These are phyloP conservation scores for Falciphora oryzae DNA, from an alignment of 2,329 filamentous ascomycete species.

Conservation along the genomic window DNA sequence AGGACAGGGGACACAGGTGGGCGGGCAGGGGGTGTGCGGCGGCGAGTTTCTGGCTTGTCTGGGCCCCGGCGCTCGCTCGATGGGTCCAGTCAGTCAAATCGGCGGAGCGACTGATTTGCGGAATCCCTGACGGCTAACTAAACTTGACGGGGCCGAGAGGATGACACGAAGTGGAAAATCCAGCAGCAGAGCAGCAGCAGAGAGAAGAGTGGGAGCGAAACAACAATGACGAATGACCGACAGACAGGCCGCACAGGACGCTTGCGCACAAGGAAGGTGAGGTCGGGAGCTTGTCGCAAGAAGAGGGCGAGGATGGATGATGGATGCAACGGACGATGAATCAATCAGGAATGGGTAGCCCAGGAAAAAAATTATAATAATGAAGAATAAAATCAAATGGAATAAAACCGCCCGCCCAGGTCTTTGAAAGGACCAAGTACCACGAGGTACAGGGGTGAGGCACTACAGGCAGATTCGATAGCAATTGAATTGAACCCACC, in stretches of 20 bases:
- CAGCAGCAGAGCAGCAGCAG: no score
- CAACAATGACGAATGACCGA: background rate
- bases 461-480: background rate
- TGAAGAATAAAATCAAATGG: background rate
- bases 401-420: constrained; percentile 1
- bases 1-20: background rate
- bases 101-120: background rate
- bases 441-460: background rate
- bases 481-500: background rate
- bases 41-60: constrained; percentile 1
- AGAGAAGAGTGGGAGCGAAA: background rate
- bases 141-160: background rate
- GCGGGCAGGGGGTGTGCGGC: background rate
- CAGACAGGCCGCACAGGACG: background rate
- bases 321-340: background rate
- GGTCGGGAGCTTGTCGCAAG: background rate
- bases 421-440: background rate
- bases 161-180: no score
- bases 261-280: background rate
- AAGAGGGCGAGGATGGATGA: background rate
- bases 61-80: background rate
- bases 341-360: background rate
- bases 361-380: background rate
- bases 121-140: background rate
- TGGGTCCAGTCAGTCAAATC: background rate